Base-by-base conservation (phyloP, 306 rosid genomes). In the Spatholobus suberectus region DNA sequence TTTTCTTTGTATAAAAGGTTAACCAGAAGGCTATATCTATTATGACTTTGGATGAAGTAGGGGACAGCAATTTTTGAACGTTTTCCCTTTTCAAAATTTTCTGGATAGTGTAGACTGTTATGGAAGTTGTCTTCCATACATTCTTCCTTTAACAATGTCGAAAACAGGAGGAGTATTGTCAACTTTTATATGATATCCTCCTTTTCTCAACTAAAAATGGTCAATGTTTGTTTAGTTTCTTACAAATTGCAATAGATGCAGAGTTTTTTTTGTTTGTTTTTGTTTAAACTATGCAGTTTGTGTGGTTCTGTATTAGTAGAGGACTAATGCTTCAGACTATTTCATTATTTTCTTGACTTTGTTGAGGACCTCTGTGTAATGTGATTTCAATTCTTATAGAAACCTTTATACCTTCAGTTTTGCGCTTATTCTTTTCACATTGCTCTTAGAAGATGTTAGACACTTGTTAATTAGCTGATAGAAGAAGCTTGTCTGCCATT, bases 401-500 rank as follows among this genome's bases (percentile, higher is more conserved):
- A 34, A 32, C 17, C 17, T 14, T 59, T 34, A 34, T 14, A 15
- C 43, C 55, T 32, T 8, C 5, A 27, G 20, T 26, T 75, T 5
- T 29, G 38, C 3, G 65, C 46, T 49, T 13, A 24, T 49, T 32
- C 8, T 7, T 35, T 76, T 49, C 18, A 62, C 24, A 15, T 35
- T 47, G 8, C 27, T 81, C 65, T 41, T 26, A 62, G 9, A 43
- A 43, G 47, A 18, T 41, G 40, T 3, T 29, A 26, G 35, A 37
- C 43, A 59, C 35, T 75, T 69, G 18, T 23, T 51, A 8, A 67
- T 15, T 66, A 41, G 44, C 44, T 65, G 68, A 73, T 17, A 75
- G 78, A 51, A 84, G 57, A 68, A 24, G 17, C 24, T 71, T 55
- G 27, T 40, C 41, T 66, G 40, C 66, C 76, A 27, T 58, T 55